Evolutionary conservation across 2,329 filamentous ascomycete species (phyloP).

Genomic region (Huntiella savannae): DNA sequence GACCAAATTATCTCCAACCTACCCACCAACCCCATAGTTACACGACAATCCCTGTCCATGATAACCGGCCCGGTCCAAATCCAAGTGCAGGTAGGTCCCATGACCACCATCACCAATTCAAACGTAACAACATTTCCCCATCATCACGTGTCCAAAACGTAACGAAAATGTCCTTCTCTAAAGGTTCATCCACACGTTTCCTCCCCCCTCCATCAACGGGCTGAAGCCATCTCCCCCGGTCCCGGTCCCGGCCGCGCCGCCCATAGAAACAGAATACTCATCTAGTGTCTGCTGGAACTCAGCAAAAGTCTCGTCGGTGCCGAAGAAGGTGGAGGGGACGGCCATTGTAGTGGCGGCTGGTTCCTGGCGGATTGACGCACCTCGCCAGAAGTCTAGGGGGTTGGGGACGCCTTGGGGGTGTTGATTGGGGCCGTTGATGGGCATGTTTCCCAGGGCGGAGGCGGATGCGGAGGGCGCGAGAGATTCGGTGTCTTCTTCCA

Average conservation of each 20-base stretch:
- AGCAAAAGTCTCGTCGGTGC: conserved; percentile 20
- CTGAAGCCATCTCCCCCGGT: not conserved
- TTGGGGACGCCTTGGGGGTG: conserved; percentile 3
- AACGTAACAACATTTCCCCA: too few species aligned
- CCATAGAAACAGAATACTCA: conserved; percentile 17
- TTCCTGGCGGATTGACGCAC: conserved; percentile 12
- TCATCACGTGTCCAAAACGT: not conserved
- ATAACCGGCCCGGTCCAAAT: too few species aligned
- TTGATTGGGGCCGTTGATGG: not conserved
- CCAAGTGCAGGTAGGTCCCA: too few species aligned
- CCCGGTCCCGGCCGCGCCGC: not conserved
- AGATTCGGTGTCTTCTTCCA: conserved; percentile 6
- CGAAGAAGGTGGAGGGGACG: conserved; percentile 19
- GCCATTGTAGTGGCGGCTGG: conserved; percentile 15
- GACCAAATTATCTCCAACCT: too few species aligned
- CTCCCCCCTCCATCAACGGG: not conserved
- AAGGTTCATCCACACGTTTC: conserved; percentile 10
- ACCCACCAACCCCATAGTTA: too few species aligned
- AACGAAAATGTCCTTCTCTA: not conserved
- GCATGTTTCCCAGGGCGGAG: not conserved
- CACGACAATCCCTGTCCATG: too few species aligned
- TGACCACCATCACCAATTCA: not conserved
- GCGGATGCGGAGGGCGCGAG: conserved; percentile 7
- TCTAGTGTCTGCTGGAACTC: conserved; percentile 22
- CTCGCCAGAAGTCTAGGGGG: conserved; percentile 10